Base-by-base conservation (phyloP, 1,284 basidiomycete species). In the Phaffia rhodozyma region DNA sequence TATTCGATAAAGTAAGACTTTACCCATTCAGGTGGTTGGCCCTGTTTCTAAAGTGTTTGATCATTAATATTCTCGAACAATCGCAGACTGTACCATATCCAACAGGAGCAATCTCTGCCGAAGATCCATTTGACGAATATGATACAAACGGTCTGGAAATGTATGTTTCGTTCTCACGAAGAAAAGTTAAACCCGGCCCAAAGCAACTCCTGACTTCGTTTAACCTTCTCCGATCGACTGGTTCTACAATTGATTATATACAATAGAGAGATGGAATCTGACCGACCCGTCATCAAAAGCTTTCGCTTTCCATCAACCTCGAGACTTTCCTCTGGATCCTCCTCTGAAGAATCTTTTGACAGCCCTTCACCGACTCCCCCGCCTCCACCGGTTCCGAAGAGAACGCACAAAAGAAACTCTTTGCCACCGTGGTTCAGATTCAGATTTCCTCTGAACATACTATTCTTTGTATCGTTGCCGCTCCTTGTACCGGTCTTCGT, bases 131-230 rank as follows among this genome's bases (percentile, higher is more conserved):
- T 21, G 50, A 49, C 23, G 49, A 57, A 21, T 63, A 55, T 30
- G 64, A 66, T 23, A 61, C 60, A 7, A 61, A 61, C 23, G 64
- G 64, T 13, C 30, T 66, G 30, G 50, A 58, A 13, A 50, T 66
- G 32, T 34, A 52, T 30, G 20, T 38, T 1, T 34, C 52, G 32
- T 30, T 13, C 21, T 13, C 16, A n/a, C 43, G 29, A 5, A 55
- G 32, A 2, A 27, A 51, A 23, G 47, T 4, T 34, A 9, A 11
- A 16, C 38, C 5, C 16, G 16, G 38, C 13, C 16, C 13, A 16
- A 16, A 16, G 13, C 13, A 7, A 9, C 58, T 53, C n/a, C 30
- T 23, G 32, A 48, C 6, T 63, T 56, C 53, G 21, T 56, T 25
- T 47, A 34, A 23, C 49, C 61, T 18, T 48, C 6, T 21, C 55